Conservation (phyloP, 1,139 yeast genomes). For the Debaryomyces sp. region DNA sequence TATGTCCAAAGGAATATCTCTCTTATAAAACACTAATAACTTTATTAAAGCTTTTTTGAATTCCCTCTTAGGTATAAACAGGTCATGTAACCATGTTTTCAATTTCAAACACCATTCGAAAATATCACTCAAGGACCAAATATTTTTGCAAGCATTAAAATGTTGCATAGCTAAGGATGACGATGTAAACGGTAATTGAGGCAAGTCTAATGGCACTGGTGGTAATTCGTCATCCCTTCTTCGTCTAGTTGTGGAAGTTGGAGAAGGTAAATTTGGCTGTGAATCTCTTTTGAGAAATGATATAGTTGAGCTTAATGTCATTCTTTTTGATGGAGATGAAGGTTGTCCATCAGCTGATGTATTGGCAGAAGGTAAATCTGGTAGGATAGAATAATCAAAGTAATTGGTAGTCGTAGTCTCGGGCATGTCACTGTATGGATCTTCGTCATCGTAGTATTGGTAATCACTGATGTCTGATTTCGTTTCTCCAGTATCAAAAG, state of each 20-base stretch:
- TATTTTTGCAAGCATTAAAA: slow-evolving; percentile 38
- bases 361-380: slow-evolving; percentile 37
- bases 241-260: slow-evolving; percentile 12
- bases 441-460: slow-evolving; percentile 11
- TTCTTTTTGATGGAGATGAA: slow-evolving; percentile 21
- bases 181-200: slow-evolving; percentile 59
- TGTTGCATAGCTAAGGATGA: slow-evolving; percentile 52
- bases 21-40: slow-evolving; percentile 52
- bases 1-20: slow-evolving; percentile 55
- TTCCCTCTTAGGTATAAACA: slow-evolving; percentile 50
- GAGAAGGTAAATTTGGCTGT: slow-evolving; percentile 9
- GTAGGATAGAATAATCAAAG: slow-evolving; percentile 45
- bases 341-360: slow-evolving; percentile 11
- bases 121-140: slow-evolving; percentile 43
- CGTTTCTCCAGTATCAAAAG: slow-evolving; percentile 17
- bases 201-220: slow-evolving; percentile 56
- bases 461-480: slow-evolving; percentile 15
- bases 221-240: slow-evolving; percentile 40
- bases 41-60: slow-evolving; percentile 54
- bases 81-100: slow-evolving; percentile 56
- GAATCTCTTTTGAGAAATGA: slow-evolving; percentile 21
- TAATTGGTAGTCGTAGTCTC: slow-evolving; percentile 33
- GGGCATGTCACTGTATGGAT: slow-evolving; percentile 10
- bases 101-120: slow-evolving; percentile 55
- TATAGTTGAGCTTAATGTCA: slow-evolving; percentile 23